phyloP scores from a whole-genome alignment of 2,329 filamentous ascomycete genomes.

The Fusarium abutilonis region DNA sequence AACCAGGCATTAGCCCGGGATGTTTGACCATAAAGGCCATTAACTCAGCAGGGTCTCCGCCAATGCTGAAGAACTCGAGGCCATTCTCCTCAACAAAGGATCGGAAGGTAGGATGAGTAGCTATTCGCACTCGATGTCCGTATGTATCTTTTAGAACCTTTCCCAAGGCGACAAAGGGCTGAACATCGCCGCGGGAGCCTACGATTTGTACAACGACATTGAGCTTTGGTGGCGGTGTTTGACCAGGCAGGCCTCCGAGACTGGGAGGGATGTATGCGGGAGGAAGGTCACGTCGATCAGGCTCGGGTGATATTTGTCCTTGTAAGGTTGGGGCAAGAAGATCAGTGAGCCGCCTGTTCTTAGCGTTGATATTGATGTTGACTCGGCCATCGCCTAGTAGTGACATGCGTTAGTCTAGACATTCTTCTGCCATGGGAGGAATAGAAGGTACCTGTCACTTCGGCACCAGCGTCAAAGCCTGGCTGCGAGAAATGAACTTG shows the following conservation, averaged over 20 bases:
- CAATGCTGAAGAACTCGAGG: conserved; percentile 79
- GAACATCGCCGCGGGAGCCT: conserved; percentile 78
- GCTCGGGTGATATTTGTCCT: conserved; percentile 63
- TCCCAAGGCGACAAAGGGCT: conserved; percentile 78
- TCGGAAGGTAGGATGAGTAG: conserved; percentile 76
- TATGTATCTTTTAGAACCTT: conserved; percentile 71
- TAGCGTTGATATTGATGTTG: conserved; percentile 82
- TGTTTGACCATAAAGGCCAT: conserved; percentile 96
- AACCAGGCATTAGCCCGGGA: conserved; percentile 83
- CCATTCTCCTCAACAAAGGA: conserved; percentile 74
- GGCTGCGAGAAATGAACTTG: conserved; percentile 69
- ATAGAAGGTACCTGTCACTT: conserved; percentile 59
- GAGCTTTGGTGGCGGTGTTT: conserved; percentile 66
- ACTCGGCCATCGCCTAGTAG: conserved; percentile 76
- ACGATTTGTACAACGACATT: conserved; percentile 82
- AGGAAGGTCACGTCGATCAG: conserved; percentile 59
- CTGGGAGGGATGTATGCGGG: conserved; percentile 78
- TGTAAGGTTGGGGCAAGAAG: conserved; percentile 72
- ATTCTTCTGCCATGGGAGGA: not conserved
- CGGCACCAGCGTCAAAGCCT: conserved; percentile 70
- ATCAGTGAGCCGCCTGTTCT: conserved; percentile 70
- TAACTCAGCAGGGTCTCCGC: conserved; percentile 77
- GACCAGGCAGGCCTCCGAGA: conserved; percentile 70
- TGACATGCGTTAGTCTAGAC: conserved; percentile 30
- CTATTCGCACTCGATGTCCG: conserved; percentile 76